Percentiles rank a stretch among this genome's conserved stretches.
Evolutionary conservation across 192 early-diverging fungal species (phyloP).

Genomic region (Backusella macrospora): DNA sequence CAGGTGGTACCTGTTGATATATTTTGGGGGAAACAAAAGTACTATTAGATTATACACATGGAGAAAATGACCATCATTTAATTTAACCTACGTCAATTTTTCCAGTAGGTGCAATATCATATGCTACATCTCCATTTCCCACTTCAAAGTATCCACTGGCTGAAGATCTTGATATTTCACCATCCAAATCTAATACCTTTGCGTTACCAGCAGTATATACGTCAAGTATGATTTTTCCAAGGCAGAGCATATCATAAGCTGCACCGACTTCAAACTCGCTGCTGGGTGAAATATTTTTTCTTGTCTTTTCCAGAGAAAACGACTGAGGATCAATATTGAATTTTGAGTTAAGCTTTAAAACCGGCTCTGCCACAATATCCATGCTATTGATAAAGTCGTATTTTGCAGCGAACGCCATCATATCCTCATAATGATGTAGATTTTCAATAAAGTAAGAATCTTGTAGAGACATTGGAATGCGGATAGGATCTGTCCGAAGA

Average conservation of each 20-base stretch:
- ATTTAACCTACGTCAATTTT: slow-evolving; percentile 26
- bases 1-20: slow-evolving; percentile 45
- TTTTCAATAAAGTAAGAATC: slow-evolving; percentile 53
- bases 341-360: not conserved
- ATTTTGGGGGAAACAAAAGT: not conserved
- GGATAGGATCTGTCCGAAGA: slow-evolving; percentile 54
- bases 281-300: not conserved
- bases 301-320: not conserved
- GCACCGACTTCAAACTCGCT: slow-evolving; percentile 46
- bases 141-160: slow-evolving; percentile 39
- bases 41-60: not conserved
- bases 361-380: slow-evolving; percentile 9
- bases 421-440: slow-evolving; percentile 54
- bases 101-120: slow-evolving; percentile 39
- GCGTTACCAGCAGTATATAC: slow-evolving; percentile 48
- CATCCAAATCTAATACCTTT: slow-evolving; percentile 31
- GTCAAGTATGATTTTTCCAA: slow-evolving; percentile 50
- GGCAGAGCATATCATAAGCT: slow-evolving; percentile 55
- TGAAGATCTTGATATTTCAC: slow-evolving; percentile 1
- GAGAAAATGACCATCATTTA: not conserved
- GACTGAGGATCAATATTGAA: slow-evolving; percentile 31
- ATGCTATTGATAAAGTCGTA: slow-evolving; percentile 45
- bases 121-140: slow-evolving; percentile 33
- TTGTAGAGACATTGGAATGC: slow-evolving; percentile 42
- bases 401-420: slow-evolving; percentile 50